Conservation (phyloP, 2,329 filamentous ascomycete species). For the Didymellaceae sp. region DNA sequence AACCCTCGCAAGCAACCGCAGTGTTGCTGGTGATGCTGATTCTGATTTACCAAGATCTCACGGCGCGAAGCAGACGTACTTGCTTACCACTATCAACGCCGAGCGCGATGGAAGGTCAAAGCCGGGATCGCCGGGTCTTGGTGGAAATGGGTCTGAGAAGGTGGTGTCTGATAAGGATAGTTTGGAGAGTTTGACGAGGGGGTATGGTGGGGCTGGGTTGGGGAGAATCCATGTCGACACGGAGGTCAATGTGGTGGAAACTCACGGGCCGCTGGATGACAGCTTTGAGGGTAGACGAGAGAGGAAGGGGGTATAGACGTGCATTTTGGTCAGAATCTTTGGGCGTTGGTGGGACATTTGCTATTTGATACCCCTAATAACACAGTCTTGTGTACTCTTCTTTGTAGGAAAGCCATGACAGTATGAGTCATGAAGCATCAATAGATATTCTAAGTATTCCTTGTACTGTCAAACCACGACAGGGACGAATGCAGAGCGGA, state of each 20-base stretch:
- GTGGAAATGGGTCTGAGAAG: slow-evolving; percentile 1
- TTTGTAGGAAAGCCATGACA: no score
- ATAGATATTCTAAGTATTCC: no score
- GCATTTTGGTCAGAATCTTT: no score
- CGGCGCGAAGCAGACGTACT: slow-evolving; percentile 3
- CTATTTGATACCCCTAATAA: no score
- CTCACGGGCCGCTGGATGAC: not conserved
- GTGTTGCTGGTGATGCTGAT: not conserved
- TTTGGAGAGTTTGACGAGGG: slow-evolving; percentile 10
- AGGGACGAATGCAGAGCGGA: no score
- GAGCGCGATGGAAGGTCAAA: not conserved
- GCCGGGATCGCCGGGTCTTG: not conserved
- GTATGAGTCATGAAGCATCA: no score
- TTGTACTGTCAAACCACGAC: no score
- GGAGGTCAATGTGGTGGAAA: slow-evolving; percentile 12
- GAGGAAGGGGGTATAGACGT: no score
- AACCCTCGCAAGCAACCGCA: slow-evolving; percentile 10
- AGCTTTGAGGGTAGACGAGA: not conserved
- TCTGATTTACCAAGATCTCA: not conserved
- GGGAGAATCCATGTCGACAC: slow-evolving; percentile 13
- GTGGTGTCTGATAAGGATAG: slow-evolving; percentile 17
- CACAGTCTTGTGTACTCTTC: no score
- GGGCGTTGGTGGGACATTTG: no score
- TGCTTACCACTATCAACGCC: slow-evolving; percentile 24
- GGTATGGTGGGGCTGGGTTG: not conserved